These are phyloP conservation scores for Tritrichomonas foetus DNA, from an alignment of 208 protist genomes.

Conservation along the genomic window DNA sequence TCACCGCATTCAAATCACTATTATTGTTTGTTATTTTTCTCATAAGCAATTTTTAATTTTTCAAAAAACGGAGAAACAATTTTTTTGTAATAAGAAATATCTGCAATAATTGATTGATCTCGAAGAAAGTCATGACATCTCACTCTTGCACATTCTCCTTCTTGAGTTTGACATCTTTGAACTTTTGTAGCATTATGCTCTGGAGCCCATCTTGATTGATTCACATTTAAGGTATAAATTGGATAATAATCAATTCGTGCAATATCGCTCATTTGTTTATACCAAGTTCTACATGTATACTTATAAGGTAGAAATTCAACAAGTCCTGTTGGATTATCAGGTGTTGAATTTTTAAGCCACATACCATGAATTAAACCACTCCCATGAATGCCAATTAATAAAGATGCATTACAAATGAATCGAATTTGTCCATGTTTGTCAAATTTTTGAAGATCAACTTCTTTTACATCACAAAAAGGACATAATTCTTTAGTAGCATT, in stretches of 20 bases:
- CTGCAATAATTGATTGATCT: background rate
- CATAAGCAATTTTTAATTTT: background rate
- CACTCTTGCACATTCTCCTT: background rate
- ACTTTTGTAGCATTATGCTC: background rate
- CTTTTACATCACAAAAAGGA: background rate
- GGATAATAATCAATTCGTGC: background rate
- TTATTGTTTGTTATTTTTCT: no score
- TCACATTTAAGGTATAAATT: background rate
- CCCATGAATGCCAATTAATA: conserved; percentile 16
- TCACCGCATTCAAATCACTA: no score
- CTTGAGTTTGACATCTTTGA: background rate
- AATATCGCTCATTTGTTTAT: background rate
- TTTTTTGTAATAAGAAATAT: background rate
- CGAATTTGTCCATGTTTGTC: background rate
- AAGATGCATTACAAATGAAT: background rate
- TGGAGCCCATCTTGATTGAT: background rate
- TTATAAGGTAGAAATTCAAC: background rate
- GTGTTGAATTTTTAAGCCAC: background rate
- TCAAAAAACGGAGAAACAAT: background rate
- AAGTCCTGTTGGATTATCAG: background rate
- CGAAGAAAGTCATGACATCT: background rate
- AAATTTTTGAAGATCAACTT: background rate
- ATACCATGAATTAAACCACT: background rate
- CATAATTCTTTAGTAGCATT: background rate
- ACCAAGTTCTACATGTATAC: background rate